These are phyloP conservation scores for Mycosphaerella sp. DNA, from an alignment of 2,329 filamentous ascomycete species.

Conservation along the genomic window DNA sequence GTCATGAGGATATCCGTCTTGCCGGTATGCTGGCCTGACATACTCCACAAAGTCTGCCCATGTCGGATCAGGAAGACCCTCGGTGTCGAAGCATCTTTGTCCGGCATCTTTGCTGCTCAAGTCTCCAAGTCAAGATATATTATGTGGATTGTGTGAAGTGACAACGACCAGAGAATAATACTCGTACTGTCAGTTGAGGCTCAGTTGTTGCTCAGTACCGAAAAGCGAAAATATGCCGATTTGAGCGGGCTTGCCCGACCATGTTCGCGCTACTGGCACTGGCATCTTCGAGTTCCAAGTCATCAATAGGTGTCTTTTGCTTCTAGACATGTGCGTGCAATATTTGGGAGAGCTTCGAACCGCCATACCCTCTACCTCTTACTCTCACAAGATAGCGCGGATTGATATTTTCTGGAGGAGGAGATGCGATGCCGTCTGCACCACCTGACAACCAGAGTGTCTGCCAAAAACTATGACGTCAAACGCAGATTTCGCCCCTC, in stretches of 20 bases:
- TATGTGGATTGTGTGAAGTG: neutral
- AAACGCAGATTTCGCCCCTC: no score
- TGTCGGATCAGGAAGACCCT: slow-evolving; percentile 79
- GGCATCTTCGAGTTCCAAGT: neutral
- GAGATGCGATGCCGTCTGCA: no score
- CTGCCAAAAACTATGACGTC: no score
- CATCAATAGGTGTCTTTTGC: no score
- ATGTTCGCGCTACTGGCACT: neutral
- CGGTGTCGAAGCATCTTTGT: slow-evolving; percentile 48
- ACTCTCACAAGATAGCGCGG: no score
- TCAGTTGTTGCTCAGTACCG: neutral
- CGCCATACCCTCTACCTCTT: no score
- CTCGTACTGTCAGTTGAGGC: neutral
- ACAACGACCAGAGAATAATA: no score
- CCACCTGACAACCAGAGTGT: no score
- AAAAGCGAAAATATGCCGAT: neutral
- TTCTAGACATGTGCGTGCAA: no score
- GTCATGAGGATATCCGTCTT: slow-evolving; percentile 82
- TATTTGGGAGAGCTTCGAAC: no score
- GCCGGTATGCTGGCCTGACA: slow-evolving; percentile 73
- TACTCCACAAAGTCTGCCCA: slow-evolving; percentile 93
- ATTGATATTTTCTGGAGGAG: no score
- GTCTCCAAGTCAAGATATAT: neutral
- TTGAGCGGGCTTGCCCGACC: slow-evolving; percentile 1
- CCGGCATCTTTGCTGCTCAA: slow-evolving; percentile 26